Evolutionary conservation across 495 filamentous ascomycete species (phyloP).

Genomic region (Lasiosphaeria hispida): DNA sequence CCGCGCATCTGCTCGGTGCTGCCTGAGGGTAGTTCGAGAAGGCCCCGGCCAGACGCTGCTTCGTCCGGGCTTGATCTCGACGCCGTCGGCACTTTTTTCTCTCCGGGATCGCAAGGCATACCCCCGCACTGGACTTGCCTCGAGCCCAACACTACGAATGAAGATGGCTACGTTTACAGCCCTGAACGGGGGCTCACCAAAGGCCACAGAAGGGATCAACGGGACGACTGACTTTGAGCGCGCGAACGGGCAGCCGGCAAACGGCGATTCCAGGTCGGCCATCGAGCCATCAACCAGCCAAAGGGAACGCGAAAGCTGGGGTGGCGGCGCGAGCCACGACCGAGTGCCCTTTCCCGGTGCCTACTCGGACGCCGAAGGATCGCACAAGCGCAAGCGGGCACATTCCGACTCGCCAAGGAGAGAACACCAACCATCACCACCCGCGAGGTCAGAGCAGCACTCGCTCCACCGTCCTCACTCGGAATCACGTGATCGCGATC

Average conservation of each 20-base stretch:
- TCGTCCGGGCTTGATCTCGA: not conserved
- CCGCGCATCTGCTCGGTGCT: slow-evolving; percentile 1
- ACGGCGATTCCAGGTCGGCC: slow-evolving; percentile 32
- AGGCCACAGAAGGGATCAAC: slow-evolving; percentile 34
- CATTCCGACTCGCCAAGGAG: slow-evolving; percentile 42
- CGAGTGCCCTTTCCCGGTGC: slow-evolving; percentile 34
- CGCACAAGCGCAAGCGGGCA: slow-evolving; percentile 56
- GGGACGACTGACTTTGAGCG: slow-evolving; percentile 27
- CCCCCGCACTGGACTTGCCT: slow-evolving; percentile 1
- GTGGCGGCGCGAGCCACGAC: slow-evolving; percentile 33
- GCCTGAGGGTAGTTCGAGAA: not conserved
- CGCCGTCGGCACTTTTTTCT: not conserved
- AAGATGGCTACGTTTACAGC: slow-evolving; percentile 49
- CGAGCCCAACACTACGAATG: slow-evolving; percentile 23
- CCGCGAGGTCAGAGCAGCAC: slow-evolving; percentile 22
- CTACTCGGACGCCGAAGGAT: slow-evolving; percentile 39
- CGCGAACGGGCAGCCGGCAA: slow-evolving; percentile 21
- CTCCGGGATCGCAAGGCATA: no score
- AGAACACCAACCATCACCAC: slow-evolving; percentile 29
- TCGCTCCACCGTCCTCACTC: slow-evolving; percentile 30
- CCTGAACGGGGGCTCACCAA: slow-evolving; percentile 48
- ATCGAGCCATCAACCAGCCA: slow-evolving; percentile 30
- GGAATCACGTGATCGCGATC: slow-evolving; percentile 45
- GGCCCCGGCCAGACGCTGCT: not conserved
- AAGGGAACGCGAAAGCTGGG: slow-evolving; percentile 33